Conservation (phyloP, 1,284 basidiomycete genomes). For the Cryptococcus depauperatus region DNA sequence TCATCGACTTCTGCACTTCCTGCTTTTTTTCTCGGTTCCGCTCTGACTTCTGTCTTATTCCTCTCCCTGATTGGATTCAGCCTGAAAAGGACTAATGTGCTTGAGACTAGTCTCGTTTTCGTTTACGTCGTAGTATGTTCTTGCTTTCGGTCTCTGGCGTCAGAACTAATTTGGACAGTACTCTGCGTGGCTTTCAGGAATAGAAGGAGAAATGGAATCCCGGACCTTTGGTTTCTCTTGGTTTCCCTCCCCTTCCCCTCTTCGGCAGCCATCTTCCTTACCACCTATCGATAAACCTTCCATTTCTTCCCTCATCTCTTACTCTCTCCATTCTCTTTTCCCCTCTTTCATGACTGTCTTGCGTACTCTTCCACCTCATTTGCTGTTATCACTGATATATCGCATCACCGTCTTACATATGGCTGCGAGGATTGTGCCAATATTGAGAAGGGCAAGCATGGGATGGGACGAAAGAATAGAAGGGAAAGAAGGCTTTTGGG, state of each 20-base stretch:
- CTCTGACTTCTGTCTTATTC: constrained; percentile 53
- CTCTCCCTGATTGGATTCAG: constrained; percentile 84
- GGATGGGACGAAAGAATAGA: constrained; percentile 38
- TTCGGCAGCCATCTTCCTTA: constrained; percentile 9
- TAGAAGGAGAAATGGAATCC: constrained; percentile 31
- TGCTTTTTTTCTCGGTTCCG: constrained; percentile 41
- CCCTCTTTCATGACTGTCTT: constrained; percentile 32
- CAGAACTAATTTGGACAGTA: no score
- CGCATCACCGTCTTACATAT: constrained; percentile 74
- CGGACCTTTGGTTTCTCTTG: constrained; percentile 38
- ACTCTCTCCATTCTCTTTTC: constrained; percentile 22
- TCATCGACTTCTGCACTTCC: constrained; percentile 30
- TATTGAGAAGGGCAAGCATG: constrained; percentile 52
- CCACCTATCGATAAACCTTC: constrained; percentile 9
- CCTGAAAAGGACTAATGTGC: constrained; percentile 78
- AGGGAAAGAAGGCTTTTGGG: constrained; percentile 35
- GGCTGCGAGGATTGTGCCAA: constrained; percentile 69
- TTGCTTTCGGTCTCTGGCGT: constrained; percentile 41
- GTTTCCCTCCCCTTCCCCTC: constrained; percentile 21
- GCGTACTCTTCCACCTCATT: constrained; percentile 38
- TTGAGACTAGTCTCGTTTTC: constrained; percentile 79
- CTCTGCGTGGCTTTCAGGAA: constrained; percentile 43
- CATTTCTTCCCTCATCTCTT: constrained; percentile 21
- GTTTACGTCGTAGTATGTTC: constrained; percentile 73
- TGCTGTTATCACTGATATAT: constrained; percentile 70